Evolutionary conservation across 129 eudicot species (phyloP), one percentile per base, ranked within the genome.

Genomic region (Saposhnikovia divaricata): DNA sequence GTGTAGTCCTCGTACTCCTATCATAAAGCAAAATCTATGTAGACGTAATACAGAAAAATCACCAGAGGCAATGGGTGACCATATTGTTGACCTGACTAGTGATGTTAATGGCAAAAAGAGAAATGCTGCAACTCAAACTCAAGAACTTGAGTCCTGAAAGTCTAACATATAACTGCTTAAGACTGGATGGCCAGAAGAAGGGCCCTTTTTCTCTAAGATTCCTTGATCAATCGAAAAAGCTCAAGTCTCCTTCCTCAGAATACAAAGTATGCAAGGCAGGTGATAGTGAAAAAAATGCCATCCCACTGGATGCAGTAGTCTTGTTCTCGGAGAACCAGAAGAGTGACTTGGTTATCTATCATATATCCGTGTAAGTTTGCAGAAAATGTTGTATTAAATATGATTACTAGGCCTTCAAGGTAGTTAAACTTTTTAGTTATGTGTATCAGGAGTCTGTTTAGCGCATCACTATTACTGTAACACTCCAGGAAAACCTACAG

Each of bases 261-360:
- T 86, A 83, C 59, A 89, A 78, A 78, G 87, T 87, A 37, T 89
- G 86, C 73, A 89, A 78, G 80, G 75, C 68, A 12, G 80, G 73
- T 77, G 85, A 91, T 85, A 79, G 75, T 50, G 80, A 85, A 81
- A 87, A 86, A n/a, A 59, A 88, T 79, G 91, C 84, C 4, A 80
- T 81, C 63, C 79, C 81, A 15, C 68, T 91, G 82, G 76, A 53
- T 18, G 88, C 91, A 50, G 80, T 85, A 75, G 55, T 19, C 83
- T 83, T 12, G 94, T 85, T 61, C 83, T 72, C 77, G 68, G n/a
- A 70, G 72, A n/a, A n/a, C 28, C 11, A 11, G 77, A 43, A 73
- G 59, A 11, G 42, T 16, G 23, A 74, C 21, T 40, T 75, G 6
- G 9, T 45, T 28, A 31, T 68, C 43, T 31, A 31, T 4, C 73